A percentile compares a stretch with the other conserved stretches of the same genome.
Conservation (phyloP, 352 stramenopile genomes). For the Phytophthora rubi region DNA sequence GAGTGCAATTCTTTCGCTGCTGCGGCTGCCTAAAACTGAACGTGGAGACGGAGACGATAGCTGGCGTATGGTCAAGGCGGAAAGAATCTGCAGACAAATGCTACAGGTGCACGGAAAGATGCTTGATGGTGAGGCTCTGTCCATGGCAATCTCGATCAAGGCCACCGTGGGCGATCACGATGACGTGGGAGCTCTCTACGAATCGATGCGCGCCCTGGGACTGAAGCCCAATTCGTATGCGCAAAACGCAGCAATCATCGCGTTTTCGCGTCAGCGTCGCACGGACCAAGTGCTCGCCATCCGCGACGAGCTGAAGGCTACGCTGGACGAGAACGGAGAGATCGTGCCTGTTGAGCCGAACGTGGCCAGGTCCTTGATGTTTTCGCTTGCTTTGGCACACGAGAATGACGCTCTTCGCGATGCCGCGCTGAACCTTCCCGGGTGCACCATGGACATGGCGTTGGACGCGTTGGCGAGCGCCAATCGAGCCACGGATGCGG, state of each 20-base stretch:
- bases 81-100: slow-evolving; percentile 75
- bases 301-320: slow-evolving; percentile 49
- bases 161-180: slow-evolving; percentile 73
- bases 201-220: slow-evolving; percentile 68
- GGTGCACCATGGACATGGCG: slow-evolving; percentile 47
- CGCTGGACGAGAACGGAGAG: slow-evolving; percentile 14
- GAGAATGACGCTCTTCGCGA: slow-evolving; percentile 50
- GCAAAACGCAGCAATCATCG: slow-evolving; percentile 74
- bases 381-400: slow-evolving; percentile 67
- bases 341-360: slow-evolving; percentile 41
- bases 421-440: slow-evolving; percentile 50
- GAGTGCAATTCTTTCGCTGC: slow-evolving; percentile 53
- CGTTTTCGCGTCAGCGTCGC: slow-evolving; percentile 65
- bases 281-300: slow-evolving; percentile 68
- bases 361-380: slow-evolving; percentile 64
- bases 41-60: slow-evolving; percentile 5
- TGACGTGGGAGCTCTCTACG: slow-evolving; percentile 77
- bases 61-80: slow-evolving; percentile 56
- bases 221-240: slow-evolving; percentile 80
- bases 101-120: slow-evolving; percentile 54
- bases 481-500: slow-evolving; percentile 47
- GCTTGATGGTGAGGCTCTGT: slow-evolving; percentile 73
- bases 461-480: slow-evolving; percentile 45
- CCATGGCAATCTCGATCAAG: slow-evolving; percentile 83
- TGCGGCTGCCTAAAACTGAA: slow-evolving; percentile 46